These are phyloP conservation scores for Pseudogymnoascus sp. DNA, from an alignment of 2,329 filamentous ascomycete species.

Conservation along the genomic window DNA sequence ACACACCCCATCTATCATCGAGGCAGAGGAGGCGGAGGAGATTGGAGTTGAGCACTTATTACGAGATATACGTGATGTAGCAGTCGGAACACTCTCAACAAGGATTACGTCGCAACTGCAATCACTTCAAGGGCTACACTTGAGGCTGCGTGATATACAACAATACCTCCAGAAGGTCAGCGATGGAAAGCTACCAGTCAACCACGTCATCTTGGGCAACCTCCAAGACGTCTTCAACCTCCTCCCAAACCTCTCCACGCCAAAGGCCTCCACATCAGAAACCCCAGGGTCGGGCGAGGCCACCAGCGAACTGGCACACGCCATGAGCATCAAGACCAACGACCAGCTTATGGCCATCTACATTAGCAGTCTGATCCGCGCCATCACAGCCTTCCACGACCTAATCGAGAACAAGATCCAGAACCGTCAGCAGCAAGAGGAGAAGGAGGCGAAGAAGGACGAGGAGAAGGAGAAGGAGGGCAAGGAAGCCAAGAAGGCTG, in stretches of 20 bases:
- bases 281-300: constrained; percentile 37
- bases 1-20: constrained; percentile 95
- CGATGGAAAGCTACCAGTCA: constrained; percentile 84
- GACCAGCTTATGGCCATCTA: constrained; percentile 99
- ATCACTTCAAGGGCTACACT: constrained; percentile 90
- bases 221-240: constrained; percentile 99
- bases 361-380: constrained; percentile 88
- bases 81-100: constrained; percentile 91
- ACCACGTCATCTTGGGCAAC: constrained; percentile 94
- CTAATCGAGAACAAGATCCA: constrained; percentile 99
- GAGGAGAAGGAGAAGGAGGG: constrained; percentile 54
- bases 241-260: constrained; percentile 87
- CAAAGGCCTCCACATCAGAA: constrained; percentile 56
- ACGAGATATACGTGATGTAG: constrained; percentile 95
- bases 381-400: constrained; percentile 98
- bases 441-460: constrained; percentile 76
- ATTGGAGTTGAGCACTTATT: constrained; percentile 97
- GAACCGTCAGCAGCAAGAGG: constrained; percentile 93
- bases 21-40: constrained; percentile 97
- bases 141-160: constrained; percentile 90
- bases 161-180: constrained; percentile 94
- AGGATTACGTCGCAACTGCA: constrained; percentile 96
- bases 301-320: constrained; percentile 82
- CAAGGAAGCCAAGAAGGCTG: constrained; percentile 59
- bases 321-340: constrained; percentile 98